Evolutionary conservation across 345 rosid genomes (phyloP), one percentile per base, ranked within the genome.

Genomic region (Streptanthus diversifolius): DNA sequence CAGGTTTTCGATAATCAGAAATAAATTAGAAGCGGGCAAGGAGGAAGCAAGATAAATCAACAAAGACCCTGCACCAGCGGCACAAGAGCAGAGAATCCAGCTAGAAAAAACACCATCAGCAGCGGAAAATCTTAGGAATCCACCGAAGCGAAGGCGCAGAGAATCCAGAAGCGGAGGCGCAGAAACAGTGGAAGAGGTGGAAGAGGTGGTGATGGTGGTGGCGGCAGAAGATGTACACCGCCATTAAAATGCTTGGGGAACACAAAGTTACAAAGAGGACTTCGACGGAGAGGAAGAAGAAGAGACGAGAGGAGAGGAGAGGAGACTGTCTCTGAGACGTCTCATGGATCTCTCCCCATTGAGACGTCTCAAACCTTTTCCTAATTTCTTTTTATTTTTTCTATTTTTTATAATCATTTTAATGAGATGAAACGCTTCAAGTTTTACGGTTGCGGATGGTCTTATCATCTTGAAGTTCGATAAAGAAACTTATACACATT

Each of bases 61-160:
- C 93, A 70, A 88, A 89, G 86, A 95, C 97, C 84, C 95, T 85
- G 82, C 83, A 83, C 89, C 95, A 93, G 88, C 96, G 92, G 96
- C 97, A 85, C 88, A 73, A 77, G 43, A 78, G 81, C 81, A 84
- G 82, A 80, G 89, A 88, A 89, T 88, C 96, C 97, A 91, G 95
- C 95, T 89, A 91, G 81, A 63, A 62, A 17, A 75, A 60, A 45
- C 62, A n/a, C 55, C 25, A 47, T 9, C 72, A 18, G 22, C 11
- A 18, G 19, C 7, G 57, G 14, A 66, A 48, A 68, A 48, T 74
- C 75, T 57, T 61, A 54, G 69, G 68, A 78, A 78, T 82, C 85
- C 21, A 44, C 72, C 22, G 7, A 67, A 76, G 27, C 53, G 7
- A 14, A 52, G 39, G 69, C 24, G 63, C 0, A 0, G 21, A 29